Percentiles rank a stretch among this genome's conserved stretches.
Evolutionary conservation across 2,329 filamentous ascomycete genomes (phyloP).

Genomic region (Fusarium xylarioides): DNA sequence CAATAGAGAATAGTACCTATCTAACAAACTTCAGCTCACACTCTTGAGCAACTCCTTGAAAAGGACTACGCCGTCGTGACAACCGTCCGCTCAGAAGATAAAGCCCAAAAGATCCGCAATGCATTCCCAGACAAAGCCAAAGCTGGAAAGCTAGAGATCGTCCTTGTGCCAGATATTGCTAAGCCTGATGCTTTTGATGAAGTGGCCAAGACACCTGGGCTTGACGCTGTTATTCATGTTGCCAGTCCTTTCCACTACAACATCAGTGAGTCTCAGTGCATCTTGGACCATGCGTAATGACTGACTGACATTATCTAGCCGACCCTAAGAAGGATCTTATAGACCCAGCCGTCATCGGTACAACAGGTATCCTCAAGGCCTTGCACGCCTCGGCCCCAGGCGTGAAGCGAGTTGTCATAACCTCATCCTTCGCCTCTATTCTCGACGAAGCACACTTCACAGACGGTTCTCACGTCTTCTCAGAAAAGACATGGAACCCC

Average conservation of each 20-base stretch:
- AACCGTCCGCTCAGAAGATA: conserved; percentile 64
- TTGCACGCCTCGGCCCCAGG: conserved; percentile 65
- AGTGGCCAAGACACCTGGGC: conserved; percentile 59
- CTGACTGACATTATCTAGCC: conserved; percentile 33
- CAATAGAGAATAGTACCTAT: neutral
- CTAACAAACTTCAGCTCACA: conserved; percentile 55
- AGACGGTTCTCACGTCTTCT: conserved; percentile 54
- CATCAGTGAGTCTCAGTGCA: conserved; percentile 47
- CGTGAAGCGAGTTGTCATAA: conserved; percentile 77
- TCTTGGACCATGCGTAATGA: neutral
- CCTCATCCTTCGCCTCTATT: conserved; percentile 65
- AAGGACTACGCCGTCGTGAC: conserved; percentile 62
- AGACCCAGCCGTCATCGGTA: conserved; percentile 66
- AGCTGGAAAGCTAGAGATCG: conserved; percentile 56
- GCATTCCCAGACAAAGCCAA: conserved; percentile 54
- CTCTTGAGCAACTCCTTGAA: conserved; percentile 63
- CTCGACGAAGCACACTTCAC: conserved; percentile 50
- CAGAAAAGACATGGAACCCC: conserved; percentile 64
- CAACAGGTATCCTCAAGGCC: conserved; percentile 76
- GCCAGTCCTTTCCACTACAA: conserved; percentile 68
- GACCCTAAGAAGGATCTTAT: conserved; percentile 64
- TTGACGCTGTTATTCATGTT: conserved; percentile 68
- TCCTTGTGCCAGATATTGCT: conserved; percentile 81
- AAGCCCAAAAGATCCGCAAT: conserved; percentile 61
- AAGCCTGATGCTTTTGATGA: conserved; percentile 77